Evolutionary conservation across 805 yeast species (phyloP), one percentile per base, ranked within the genome.

Genomic region (Ogataea methanolica): DNA sequence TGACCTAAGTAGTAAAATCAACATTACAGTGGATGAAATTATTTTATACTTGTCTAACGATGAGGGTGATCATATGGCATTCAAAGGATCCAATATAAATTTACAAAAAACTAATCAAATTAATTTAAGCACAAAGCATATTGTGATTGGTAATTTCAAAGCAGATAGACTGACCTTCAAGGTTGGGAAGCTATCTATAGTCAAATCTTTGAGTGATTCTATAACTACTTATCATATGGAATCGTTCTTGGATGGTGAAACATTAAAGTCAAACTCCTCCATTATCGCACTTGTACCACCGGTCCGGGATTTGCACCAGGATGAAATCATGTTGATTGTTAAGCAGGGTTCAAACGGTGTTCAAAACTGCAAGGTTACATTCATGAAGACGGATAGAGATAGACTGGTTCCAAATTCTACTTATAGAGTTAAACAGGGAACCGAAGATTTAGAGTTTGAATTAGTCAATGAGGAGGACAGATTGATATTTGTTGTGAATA

Each of bases 331-430:
- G 36, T 22, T 63, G 31, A 46, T 44, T 5, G 58, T 55, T 1
- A 26, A 37, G 2, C 50, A 56, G 14, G 67, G 68, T 11, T 50
- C 59, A 1, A 40, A 53, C 3, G 41, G 40, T 1, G 36, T 62
- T 4, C 23, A 38, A 3, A 38, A 57, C 33, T 49, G 57, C 33
- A 39, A 43, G 17, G 33, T 63, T 16, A 39, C 48, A 2, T 60
- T 65, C 19, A 51, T 44, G 40, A 63, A 65, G 42, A 60, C 63
- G 0, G 68, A 65, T 21, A 43, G 54, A 6, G 67, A 65, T 44
- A 53, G 67, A 42, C 36, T 65, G 15, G 59, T 57, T 9, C 39
- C 59, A 6, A 44, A 53, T 16, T 48, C 59, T 4, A 33, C 33
- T 3, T 65, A 49, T 41, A 14, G 19, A 7, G 38, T 59, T 19